A percentile compares a stretch with the other conserved stretches of the same genome.
phyloP scores from a whole-genome alignment of 2,329 filamentous ascomycete species.

The Cryoendolithus antarcticus region DNA sequence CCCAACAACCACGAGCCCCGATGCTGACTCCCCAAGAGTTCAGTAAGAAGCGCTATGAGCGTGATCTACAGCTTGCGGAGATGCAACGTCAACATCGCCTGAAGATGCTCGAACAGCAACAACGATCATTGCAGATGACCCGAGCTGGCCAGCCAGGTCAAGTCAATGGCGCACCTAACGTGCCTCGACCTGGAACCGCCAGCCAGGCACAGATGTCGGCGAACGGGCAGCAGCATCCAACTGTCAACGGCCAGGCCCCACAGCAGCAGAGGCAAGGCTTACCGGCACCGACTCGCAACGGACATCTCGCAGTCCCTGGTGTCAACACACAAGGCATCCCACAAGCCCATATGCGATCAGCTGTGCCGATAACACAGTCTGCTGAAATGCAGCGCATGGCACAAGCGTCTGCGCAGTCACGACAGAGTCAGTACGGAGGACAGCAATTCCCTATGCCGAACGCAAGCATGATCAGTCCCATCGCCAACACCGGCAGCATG shows the following conservation, averaged over 20 bases:
- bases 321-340: slow-evolving; percentile 48
- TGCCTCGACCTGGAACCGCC: slow-evolving; percentile 15
- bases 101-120: slow-evolving; percentile 43
- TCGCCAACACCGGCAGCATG: slow-evolving; percentile 11
- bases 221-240: slow-evolving; percentile 13
- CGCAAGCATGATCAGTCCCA: slow-evolving; percentile 18
- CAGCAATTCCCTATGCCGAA: slow-evolving; percentile 17
- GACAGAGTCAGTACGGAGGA: slow-evolving; percentile 15
- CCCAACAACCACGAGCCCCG: slow-evolving; percentile 20
- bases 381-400: slow-evolving; percentile 16
- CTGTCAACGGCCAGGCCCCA: slow-evolving; percentile 26
- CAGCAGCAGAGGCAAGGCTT: slow-evolving; percentile 28
- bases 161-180: slow-evolving; percentile 16
- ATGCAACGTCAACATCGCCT: slow-evolving; percentile 48
- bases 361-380: slow-evolving; percentile 10
- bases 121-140: slow-evolving; percentile 26
- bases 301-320: slow-evolving; percentile 37
- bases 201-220: slow-evolving; percentile 14
- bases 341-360: slow-evolving; percentile 42
- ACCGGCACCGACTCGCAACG: slow-evolving; percentile 35
- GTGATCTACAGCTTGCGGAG: slow-evolving; percentile 56
- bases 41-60: slow-evolving; percentile 76
- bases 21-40: slow-evolving; percentile 79
- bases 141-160: slow-evolving; percentile 24
- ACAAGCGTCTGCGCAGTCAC: slow-evolving; percentile 15